Percentiles rank a stretch among this genome's conserved stretches.
Conservation (phyloP, 2,329 filamentous ascomycete species). For the Gaeumannomyces tritici region DNA sequence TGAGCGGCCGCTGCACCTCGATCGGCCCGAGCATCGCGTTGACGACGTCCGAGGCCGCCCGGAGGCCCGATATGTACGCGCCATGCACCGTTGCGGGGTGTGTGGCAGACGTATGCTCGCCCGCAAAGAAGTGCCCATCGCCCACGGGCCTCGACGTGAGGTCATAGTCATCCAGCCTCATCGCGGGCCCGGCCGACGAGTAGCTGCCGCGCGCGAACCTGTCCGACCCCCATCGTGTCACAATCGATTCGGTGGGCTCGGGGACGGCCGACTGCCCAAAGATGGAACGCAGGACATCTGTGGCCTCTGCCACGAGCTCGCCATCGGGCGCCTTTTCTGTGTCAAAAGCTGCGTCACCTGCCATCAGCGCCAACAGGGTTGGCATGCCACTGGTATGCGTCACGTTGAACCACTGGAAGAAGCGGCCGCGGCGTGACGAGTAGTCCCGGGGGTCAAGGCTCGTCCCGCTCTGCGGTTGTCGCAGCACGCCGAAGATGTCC, state of each 20-base stretch:
- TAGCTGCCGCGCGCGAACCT: slow-evolving; percentile 90
- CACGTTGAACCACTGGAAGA: slow-evolving; percentile 97
- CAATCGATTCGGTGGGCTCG: slow-evolving; percentile 71
- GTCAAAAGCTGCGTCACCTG: slow-evolving; percentile 84
- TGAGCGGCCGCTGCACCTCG: slow-evolving; percentile 62
- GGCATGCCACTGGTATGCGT: slow-evolving; percentile 82
- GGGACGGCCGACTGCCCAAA: slow-evolving; percentile 62
- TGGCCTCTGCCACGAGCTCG: slow-evolving; percentile 71
- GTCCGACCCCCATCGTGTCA: slow-evolving; percentile 89
- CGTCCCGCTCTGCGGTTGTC: slow-evolving; percentile 57
- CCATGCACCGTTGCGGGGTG: slow-evolving; percentile 96
- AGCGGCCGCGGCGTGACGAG: slow-evolving; percentile 68
- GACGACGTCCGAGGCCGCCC: slow-evolving; percentile 79
- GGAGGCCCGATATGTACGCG: slow-evolving; percentile 85
- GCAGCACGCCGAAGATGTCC: slow-evolving; percentile 89
- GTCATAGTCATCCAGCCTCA: slow-evolving; percentile 83
- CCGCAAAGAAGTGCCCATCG: slow-evolving; percentile 68
- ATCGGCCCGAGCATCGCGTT: slow-evolving; percentile 76
- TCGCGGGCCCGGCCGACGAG: slow-evolving; percentile 79
- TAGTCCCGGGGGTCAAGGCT: slow-evolving; percentile 78
- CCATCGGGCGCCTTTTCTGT: slow-evolving; percentile 71
- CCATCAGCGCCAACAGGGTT: slow-evolving; percentile 87
- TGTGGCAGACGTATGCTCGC: slow-evolving; percentile 90
- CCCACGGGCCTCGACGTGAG: slow-evolving; percentile 76
- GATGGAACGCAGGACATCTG: slow-evolving; percentile 64